phyloP scores from a whole-genome alignment of 768 basidiomycete species.

The Boletus edulis region DNA sequence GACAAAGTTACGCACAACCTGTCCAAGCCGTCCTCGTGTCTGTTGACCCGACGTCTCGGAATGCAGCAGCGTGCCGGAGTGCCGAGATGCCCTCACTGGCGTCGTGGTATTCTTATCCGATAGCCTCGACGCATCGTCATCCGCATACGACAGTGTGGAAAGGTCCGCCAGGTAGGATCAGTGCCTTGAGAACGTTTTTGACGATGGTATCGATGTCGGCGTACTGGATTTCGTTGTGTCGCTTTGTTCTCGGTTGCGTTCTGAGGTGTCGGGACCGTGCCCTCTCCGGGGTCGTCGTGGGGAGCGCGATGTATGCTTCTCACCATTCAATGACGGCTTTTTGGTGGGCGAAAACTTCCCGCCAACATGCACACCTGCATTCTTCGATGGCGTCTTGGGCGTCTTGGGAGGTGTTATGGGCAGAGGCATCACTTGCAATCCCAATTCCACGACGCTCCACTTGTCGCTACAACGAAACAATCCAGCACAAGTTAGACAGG shows the following conservation, averaged over 20 bases:
- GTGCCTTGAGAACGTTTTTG: background rate
- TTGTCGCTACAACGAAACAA: constrained; percentile 23
- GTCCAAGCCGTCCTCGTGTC: constrained; percentile 17
- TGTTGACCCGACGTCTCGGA: background rate
- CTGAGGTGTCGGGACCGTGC: background rate
- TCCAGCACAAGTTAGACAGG: background rate
- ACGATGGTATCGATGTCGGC: background rate
- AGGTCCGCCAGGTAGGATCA: constrained; percentile 14
- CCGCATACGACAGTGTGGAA: constrained; percentile 8
- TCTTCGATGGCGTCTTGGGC: constrained; percentile 5
- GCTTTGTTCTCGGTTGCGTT: background rate
- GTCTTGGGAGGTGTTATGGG: constrained; percentile 11
- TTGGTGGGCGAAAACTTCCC: background rate
- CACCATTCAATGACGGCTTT: background rate
- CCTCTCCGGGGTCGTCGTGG: background rate
- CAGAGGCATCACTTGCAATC: constrained; percentile 9
- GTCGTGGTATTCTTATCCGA: background rate
- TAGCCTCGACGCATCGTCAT: background rate
- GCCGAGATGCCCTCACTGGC: background rate
- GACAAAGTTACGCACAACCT: constrained; percentile 22
- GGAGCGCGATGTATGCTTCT: background rate
- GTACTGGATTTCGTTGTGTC: background rate
- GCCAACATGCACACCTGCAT: background rate
- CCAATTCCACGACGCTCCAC: constrained; percentile 27
- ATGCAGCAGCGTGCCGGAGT: background rate